A percentile compares a stretch with the other conserved stretches of the same genome.
Evolutionary conservation across 192 early-diverging fungal species (phyloP).

Genomic region (Hyaloraphidium curvatum): DNA sequence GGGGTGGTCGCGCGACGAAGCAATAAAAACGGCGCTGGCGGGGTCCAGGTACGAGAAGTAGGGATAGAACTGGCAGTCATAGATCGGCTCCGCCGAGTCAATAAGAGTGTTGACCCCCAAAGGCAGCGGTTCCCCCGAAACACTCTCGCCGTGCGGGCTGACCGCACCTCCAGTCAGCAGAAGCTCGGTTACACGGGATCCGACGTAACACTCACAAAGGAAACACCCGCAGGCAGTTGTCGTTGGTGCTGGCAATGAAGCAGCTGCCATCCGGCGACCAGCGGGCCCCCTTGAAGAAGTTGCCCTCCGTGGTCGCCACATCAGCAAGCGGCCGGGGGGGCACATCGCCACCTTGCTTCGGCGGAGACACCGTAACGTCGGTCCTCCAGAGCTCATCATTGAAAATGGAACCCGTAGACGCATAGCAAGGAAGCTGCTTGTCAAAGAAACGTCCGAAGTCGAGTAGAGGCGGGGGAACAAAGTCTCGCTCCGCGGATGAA

Average conservation of each 20-base stretch:
- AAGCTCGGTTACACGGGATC: background rate
- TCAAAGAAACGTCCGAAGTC: too few species aligned
- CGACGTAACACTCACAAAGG: slow-evolving; percentile 23
- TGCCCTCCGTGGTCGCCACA: too few species aligned
- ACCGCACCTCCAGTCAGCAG: background rate
- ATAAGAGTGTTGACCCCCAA: slow-evolving; percentile 16
- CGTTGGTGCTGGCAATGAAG: slow-evolving; percentile 38
- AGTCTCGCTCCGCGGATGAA: too few species aligned
- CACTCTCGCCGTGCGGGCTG: slow-evolving; percentile 8
- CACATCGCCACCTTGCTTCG: too few species aligned
- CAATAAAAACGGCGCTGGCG: slow-evolving; percentile 35
- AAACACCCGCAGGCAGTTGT: slow-evolving; percentile 35
- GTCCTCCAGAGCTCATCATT: too few species aligned
- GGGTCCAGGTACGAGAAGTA: slow-evolving; percentile 17
- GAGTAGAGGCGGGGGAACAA: too few species aligned
- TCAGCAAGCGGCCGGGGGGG: too few species aligned
- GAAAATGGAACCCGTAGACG: too few species aligned
- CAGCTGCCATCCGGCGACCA: slow-evolving; percentile 55
- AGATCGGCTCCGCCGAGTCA: slow-evolving; percentile 28
- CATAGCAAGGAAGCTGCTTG: too few species aligned
- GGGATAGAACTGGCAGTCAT: slow-evolving; percentile 47
- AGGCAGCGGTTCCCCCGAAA: background rate
- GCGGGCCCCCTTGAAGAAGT: slow-evolving; percentile 37
- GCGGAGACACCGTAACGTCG: too few species aligned
- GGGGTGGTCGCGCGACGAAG: slow-evolving; percentile 52